phyloP scores from a whole-genome alignment of 345 rosid genomes.

The Geranium rotundifolium region DNA sequence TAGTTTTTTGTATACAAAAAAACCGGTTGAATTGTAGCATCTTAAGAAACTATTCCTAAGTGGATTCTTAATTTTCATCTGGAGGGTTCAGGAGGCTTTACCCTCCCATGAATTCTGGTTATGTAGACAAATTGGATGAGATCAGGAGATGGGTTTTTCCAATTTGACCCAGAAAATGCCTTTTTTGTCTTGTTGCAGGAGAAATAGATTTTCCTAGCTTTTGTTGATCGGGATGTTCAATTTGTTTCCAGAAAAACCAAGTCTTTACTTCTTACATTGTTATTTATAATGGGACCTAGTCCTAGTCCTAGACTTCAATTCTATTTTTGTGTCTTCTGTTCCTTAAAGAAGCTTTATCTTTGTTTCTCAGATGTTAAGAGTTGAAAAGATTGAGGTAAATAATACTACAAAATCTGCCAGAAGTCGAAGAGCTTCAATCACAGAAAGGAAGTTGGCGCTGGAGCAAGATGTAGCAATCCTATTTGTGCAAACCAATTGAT shows the following conservation, averaged over 20 bases:
- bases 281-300: background rate
- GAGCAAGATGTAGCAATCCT: constrained; percentile 49
- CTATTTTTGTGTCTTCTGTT: too few species aligned
- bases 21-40: constrained; percentile 13
- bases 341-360: background rate
- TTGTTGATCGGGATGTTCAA: background rate
- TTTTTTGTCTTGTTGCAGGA: background rate
- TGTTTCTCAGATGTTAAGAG: constrained; percentile 16
- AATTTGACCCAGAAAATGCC: background rate
- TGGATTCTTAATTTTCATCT: too few species aligned
- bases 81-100: too few species aligned
- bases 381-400: constrained; percentile 24
- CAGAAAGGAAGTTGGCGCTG: constrained; percentile 50
- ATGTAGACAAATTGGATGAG: constrained; percentile 6
- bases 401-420: constrained; percentile 24
- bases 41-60: background rate
- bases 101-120: constrained; percentile 10
- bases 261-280: background rate
- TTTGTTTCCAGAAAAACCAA: background rate
- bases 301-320: background rate
- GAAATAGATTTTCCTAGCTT: background rate
- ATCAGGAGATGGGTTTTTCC: constrained; percentile 13
- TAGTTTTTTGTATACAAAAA: constrained; percentile 6
- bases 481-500: background rate
- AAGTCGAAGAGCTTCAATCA: constrained; percentile 21